Evolutionary conservation across 345 rosid species (phyloP).

Genomic region (Zanthoxylum bungeanum): DNA sequence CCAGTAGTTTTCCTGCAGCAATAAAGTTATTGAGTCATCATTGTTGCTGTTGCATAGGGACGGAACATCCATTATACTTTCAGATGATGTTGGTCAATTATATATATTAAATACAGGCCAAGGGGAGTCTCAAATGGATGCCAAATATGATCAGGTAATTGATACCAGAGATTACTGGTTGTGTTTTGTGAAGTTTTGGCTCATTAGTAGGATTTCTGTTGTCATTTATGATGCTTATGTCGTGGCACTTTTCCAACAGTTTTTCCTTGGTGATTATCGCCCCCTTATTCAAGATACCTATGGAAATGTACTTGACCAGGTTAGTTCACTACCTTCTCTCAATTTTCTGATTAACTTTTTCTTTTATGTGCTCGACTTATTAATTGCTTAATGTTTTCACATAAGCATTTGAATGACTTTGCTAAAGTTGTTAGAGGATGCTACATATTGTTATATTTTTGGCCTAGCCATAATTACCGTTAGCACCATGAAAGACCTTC

Average conservation of each 20-base stretch:
- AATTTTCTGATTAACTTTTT: constrained; percentile 7
- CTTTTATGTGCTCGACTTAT: not conserved
- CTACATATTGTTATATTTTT: no score
- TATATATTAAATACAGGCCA: constrained; percentile 91
- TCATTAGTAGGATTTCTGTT: not conserved
- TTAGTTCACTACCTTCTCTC: constrained; percentile 29
- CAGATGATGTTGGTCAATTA: constrained; percentile 98
- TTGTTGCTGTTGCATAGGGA: constrained; percentile 54
- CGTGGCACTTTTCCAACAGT: constrained; percentile 43
- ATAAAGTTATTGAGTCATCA: constrained; percentile 1
- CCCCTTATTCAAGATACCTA: constrained; percentile 79
- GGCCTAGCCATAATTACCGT: no score
- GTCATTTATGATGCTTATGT: constrained; percentile 11
- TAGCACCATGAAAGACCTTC: no score
- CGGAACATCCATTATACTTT: constrained; percentile 93
- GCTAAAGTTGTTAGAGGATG: not conserved
- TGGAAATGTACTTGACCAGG: constrained; percentile 96
- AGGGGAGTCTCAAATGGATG: constrained; percentile 93
- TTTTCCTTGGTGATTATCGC: constrained; percentile 97
- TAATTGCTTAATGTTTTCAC: not conserved
- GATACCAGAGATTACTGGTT: constrained; percentile 6
- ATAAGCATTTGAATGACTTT: not conserved
- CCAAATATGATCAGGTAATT: constrained; percentile 94
- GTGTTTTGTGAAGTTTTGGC: constrained; percentile 14
- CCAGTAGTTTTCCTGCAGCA: not conserved